Evolutionary conservation across 2,329 filamentous ascomycete genomes (phyloP).

Genomic region (Cordyceps cicadae): DNA sequence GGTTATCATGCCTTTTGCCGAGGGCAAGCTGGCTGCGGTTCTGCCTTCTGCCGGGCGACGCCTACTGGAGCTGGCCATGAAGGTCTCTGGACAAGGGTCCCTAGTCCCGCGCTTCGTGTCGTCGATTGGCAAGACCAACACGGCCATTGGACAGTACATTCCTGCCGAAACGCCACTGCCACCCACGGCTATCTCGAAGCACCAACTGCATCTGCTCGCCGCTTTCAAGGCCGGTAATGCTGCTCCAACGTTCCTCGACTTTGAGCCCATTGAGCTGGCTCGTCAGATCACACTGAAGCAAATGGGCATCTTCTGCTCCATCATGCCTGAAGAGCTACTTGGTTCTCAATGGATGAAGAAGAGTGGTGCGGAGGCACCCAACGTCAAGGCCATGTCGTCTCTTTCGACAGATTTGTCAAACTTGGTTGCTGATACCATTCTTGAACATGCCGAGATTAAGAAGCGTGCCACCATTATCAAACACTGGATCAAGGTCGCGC

Average conservation of each 20-base stretch:
- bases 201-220: slow-evolving; percentile 63
- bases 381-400: slow-evolving; percentile 89
- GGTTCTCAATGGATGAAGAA: slow-evolving; percentile 93
- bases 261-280: slow-evolving; percentile 84
- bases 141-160: slow-evolving; percentile 62
- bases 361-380: slow-evolving; percentile 66
- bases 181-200: slow-evolving; percentile 61
- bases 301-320: slow-evolving; percentile 83
- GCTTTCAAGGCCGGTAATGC: slow-evolving; percentile 66
- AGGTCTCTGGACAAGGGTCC: slow-evolving; percentile 65
- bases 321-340: slow-evolving; percentile 84
- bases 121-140: slow-evolving; percentile 80
- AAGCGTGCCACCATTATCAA: slow-evolving; percentile 86
- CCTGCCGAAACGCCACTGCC: slow-evolving; percentile 66
- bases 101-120: slow-evolving; percentile 77
- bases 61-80: slow-evolving; percentile 70
- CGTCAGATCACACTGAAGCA: slow-evolving; percentile 89
- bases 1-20: slow-evolving; percentile 72
- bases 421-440: slow-evolving; percentile 84
- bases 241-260: slow-evolving; percentile 71
- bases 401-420: slow-evolving; percentile 90
- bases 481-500: slow-evolving; percentile 94
- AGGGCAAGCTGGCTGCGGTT: slow-evolving; percentile 56
- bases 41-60: slow-evolving; percentile 72
- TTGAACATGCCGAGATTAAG: slow-evolving; percentile 83